Conservation (phyloP, 2,329 filamentous ascomycete genomes). For the Trichoderma sp. region DNA sequence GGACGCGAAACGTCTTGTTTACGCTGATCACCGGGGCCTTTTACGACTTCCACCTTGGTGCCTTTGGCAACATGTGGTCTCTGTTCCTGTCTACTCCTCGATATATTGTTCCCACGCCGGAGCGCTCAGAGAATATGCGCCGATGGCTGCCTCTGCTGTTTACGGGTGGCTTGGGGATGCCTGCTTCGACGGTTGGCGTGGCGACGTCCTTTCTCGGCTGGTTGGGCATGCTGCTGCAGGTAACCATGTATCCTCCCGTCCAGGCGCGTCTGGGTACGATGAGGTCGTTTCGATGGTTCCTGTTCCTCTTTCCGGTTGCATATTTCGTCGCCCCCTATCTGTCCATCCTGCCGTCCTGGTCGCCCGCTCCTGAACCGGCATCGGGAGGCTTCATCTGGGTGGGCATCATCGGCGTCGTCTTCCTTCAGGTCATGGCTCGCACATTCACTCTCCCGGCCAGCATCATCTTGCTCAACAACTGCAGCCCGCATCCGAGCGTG, state of each 20-base stretch:
- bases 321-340: conserved; percentile 71
- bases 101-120: conserved; percentile 28
- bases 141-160: conserved; percentile 55
- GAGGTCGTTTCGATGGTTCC: conserved; percentile 64
- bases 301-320: conserved; percentile 67
- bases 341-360: conserved; percentile 59
- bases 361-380: conserved; percentile 47
- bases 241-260: conserved; percentile 67
- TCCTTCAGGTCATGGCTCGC: conserved; percentile 70
- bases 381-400: conserved; percentile 59
- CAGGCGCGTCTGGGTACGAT: conserved; percentile 67
- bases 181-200: conserved; percentile 15
- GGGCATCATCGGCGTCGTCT: conserved; percentile 62
- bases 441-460: conserved; percentile 67
- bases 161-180: conserved; percentile 38
- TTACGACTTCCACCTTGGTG: conserved; percentile 69
- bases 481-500: conserved; percentile 60
- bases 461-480: conserved; percentile 63
- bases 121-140: conserved; percentile 37
- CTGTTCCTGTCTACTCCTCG: conserved; percentile 70
- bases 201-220: conserved; percentile 48
- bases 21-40: conserved; percentile 66
- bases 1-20: conserved; percentile 51
- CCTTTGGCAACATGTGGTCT: conserved; percentile 70
- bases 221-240: conserved; percentile 68